A percentile compares a stretch with the other conserved stretches of the same genome.
phyloP scores from a whole-genome alignment of 2,329 filamentous ascomycete species.

The Pochonia chlamydosporia region DNA sequence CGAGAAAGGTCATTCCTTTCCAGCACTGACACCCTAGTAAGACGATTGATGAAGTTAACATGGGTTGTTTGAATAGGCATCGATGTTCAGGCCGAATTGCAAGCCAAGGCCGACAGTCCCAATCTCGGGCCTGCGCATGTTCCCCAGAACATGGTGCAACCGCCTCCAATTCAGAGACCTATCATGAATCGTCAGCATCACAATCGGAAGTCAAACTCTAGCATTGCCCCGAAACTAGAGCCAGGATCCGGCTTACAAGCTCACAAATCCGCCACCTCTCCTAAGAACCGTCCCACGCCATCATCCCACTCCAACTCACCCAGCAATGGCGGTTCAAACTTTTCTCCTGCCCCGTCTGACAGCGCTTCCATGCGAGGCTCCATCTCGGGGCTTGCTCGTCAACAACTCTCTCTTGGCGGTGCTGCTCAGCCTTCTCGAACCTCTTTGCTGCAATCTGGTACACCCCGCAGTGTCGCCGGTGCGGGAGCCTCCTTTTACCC shows the following conservation, averaged over 20 bases:
- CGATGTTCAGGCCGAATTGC: slow-evolving; percentile 93
- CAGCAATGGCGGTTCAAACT: slow-evolving; percentile 39
- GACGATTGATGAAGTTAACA: slow-evolving; percentile 1
- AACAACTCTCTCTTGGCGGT: slow-evolving; percentile 24
- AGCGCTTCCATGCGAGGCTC: slow-evolving; percentile 39
- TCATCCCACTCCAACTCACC: slow-evolving; percentile 66
- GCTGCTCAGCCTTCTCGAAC: slow-evolving; percentile 19
- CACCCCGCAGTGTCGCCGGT: slow-evolving; percentile 29
- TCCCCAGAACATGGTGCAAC: slow-evolving; percentile 63
- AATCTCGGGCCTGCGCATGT: slow-evolving; percentile 65
- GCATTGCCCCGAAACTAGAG: slow-evolving; percentile 70
- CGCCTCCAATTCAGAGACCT: slow-evolving; percentile 71
- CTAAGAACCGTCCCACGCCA: slow-evolving; percentile 75
- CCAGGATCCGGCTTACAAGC: slow-evolving; percentile 40
- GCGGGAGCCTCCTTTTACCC: slow-evolving; percentile 62
- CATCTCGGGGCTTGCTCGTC: slow-evolving; percentile 24
- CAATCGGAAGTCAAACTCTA: slow-evolving; percentile 63
- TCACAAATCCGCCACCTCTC: slow-evolving; percentile 53
- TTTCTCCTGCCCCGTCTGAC: slow-evolving; percentile 41
- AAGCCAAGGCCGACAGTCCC: slow-evolving; percentile 85
- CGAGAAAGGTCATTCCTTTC: slow-evolving; percentile 69
- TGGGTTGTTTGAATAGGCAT: slow-evolving; percentile 56
- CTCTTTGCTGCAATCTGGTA: slow-evolving; percentile 29
- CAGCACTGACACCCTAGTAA: background rate
- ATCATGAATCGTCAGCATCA: slow-evolving; percentile 79